phyloP scores from a whole-genome alignment of 306 rosid species.

The Abrus precatorius region DNA sequence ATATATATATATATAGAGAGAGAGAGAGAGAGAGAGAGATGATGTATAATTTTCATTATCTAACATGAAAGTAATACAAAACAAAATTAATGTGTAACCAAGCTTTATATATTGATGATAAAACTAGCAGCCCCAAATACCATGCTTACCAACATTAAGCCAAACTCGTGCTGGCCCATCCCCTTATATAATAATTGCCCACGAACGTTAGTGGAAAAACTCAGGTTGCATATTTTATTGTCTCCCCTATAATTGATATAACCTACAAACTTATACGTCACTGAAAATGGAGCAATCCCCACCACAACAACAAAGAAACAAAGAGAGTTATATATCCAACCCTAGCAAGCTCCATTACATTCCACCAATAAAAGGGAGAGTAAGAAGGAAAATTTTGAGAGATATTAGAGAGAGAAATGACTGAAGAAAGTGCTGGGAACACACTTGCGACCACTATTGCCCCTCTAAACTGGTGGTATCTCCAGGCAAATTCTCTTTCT shows the following conservation, averaged over 20 bases:
- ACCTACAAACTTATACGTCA: constrained; percentile 69
- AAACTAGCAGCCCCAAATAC: constrained; percentile 46
- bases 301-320: constrained; percentile 45
- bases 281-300: constrained; percentile 54
- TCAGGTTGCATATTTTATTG: constrained; percentile 79
- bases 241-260: constrained; percentile 67
- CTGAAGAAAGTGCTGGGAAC: constrained; percentile 72
- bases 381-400: neutral
- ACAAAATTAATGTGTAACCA: neutral
- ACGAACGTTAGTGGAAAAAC: constrained; percentile 87
- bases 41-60: neutral
- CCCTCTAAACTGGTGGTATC: constrained; percentile 85
- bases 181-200: constrained; percentile 74
- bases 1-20: too few relatives aligned
- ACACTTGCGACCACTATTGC: constrained; percentile 64
- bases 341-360: constrained; percentile 26
- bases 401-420: constrained; percentile 55
- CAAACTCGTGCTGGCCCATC: constrained; percentile 61
- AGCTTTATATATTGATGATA: neutral
- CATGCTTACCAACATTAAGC: constrained; percentile 45
- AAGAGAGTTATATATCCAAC: constrained; percentile 30
- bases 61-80: neutral
- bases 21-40: too few relatives aligned
- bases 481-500: constrained; percentile 57
- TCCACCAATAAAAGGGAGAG: constrained; percentile 39